Percentiles rank a stretch among this genome's conserved stretches.
phyloP scores from a whole-genome alignment of 2,329 filamentous ascomycete genomes.

The Aspergillus sp. region DNA sequence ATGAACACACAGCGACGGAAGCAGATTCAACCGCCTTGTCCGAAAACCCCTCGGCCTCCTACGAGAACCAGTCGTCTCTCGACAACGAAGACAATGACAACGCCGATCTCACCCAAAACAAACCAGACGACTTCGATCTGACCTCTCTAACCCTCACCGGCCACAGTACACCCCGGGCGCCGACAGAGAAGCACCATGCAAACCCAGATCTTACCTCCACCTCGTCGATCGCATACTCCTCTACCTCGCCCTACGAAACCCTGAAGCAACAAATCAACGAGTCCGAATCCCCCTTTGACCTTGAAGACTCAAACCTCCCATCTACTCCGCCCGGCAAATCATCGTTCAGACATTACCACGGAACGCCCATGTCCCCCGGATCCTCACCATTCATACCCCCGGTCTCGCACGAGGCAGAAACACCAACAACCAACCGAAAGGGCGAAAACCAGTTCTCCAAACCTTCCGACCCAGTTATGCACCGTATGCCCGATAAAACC shows the following conservation, averaged over 20 bases:
- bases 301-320: constrained; percentile 29
- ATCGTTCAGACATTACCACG: constrained; percentile 17
- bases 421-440: constrained; percentile 30
- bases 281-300: constrained; percentile 29
- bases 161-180: constrained; percentile 42
- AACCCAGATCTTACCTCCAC: constrained; percentile 35
- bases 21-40: constrained; percentile 35
- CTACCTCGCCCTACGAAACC: constrained; percentile 67
- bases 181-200: constrained; percentile 15
- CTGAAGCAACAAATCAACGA: constrained; percentile 61
- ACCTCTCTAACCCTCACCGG: constrained; percentile 38
- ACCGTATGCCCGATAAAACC: constrained; percentile 89
- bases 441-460: constrained; percentile 23
- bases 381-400: constrained; percentile 50
- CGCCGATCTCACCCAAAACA: not conserved
- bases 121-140: constrained; percentile 41
- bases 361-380: constrained; percentile 52
- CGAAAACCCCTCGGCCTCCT: constrained; percentile 36
- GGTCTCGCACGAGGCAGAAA: constrained; percentile 37
- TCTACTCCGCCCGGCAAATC: constrained; percentile 30
- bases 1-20: constrained; percentile 41
- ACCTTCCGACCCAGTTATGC: constrained; percentile 66
- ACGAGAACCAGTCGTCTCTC: constrained; percentile 33
- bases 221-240: constrained; percentile 44
- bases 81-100: not conserved